Percentiles rank a stretch among this genome's conserved stretches.
Evolutionary conservation across 2,329 filamentous ascomycete genomes (phyloP).

Genomic region (Fusarium poae): DNA sequence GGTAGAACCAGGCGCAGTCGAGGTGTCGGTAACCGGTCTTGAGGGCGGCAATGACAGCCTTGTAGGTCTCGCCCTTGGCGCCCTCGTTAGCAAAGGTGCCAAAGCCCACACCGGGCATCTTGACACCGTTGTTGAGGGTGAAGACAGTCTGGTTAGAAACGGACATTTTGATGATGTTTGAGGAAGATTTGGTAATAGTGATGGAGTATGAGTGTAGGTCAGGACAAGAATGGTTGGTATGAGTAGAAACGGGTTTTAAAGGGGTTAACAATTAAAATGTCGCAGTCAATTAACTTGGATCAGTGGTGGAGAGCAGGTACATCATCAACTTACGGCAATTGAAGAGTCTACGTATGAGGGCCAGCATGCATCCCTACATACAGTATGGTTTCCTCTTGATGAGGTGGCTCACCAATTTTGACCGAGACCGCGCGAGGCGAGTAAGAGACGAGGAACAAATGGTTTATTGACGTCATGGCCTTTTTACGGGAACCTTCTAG

Average conservation of each 20-base stretch:
- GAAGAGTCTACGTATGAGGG: not conserved
- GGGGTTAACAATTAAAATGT: conserved; percentile 20
- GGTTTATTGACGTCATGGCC: conserved; percentile 31
- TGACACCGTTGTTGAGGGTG: conserved; percentile 65
- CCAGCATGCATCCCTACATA: not conserved
- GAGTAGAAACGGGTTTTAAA: conserved; percentile 28
- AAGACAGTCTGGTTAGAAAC: conserved; percentile 53
- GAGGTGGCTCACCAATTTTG: conserved; percentile 33
- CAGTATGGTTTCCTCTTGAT: conserved; percentile 9
- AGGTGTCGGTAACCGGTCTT: conserved; percentile 60
- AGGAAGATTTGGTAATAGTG: conserved; percentile 13
- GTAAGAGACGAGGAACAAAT: conserved; percentile 1
- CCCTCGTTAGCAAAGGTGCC: conserved; percentile 77
- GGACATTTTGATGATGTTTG: conserved; percentile 30
- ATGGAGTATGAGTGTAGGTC: conserved; percentile 21
- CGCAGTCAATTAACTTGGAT: conserved; percentile 18
- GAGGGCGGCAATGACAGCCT: conserved; percentile 58
- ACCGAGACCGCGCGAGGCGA: conserved; percentile 28
- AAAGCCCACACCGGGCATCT: conserved; percentile 73
- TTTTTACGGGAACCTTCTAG: conserved; percentile 27
- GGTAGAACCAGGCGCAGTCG: conserved; percentile 63
- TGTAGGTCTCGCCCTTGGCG: conserved; percentile 49
- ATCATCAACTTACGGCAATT: conserved; percentile 13
- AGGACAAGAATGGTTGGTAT: not conserved
- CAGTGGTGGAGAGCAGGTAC: conserved; percentile 18